Evolutionary conservation across 2,329 filamentous ascomycete species (phyloP), one percentile per base, ranked within the genome.

Genomic region (Grosmannia serpens): DNA sequence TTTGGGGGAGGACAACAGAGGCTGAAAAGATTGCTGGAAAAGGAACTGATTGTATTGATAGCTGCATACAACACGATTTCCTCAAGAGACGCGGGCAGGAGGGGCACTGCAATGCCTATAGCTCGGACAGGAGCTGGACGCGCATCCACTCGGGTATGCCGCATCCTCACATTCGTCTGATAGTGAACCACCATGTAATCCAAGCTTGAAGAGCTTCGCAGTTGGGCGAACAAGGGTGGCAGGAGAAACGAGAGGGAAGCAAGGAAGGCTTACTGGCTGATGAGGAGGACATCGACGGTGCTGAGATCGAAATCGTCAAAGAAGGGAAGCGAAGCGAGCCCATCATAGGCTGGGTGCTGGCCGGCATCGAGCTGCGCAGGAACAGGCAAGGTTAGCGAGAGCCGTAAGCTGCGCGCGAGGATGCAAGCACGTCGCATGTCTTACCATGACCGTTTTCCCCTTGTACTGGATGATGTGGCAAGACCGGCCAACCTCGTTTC

Each of bases 381-480:
- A n/a, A 38, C 2, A 13, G 11, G n/a, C 3, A 38, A 10, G 47
- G 51, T 29, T 27, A 54, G 55, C 56, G 13, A 59, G 58, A 53
- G 20, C 51, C 20, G 33, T 27, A 26, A 13, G 27, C 29, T 17
- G 55, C 1, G 44, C 6, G 1, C 20, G 11, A 22, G 54, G n/a
- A 24, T 35, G 51, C 11, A 38, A n/a, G 35, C 29, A 27, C 17
- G 44, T 15, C 33, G n/a, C 38, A 3, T 15, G 31, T 15, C 83
- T 65, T 77, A 95, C 91, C 94, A 99, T 99, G 65, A 99, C 90
- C 7, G 92, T 97, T 74, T 99, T 99, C 62, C 94, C 94, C 75
- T 97, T 99, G 81, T 99, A 99, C 69, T 97, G 91, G 61, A 99
- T 85, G 66, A 99, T 96, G 70, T 99, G 94, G 72, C 94, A 97